Evolutionary conservation across 2,329 filamentous ascomycete species (phyloP).

Genomic region (Ampelomyces quisqualis): DNA sequence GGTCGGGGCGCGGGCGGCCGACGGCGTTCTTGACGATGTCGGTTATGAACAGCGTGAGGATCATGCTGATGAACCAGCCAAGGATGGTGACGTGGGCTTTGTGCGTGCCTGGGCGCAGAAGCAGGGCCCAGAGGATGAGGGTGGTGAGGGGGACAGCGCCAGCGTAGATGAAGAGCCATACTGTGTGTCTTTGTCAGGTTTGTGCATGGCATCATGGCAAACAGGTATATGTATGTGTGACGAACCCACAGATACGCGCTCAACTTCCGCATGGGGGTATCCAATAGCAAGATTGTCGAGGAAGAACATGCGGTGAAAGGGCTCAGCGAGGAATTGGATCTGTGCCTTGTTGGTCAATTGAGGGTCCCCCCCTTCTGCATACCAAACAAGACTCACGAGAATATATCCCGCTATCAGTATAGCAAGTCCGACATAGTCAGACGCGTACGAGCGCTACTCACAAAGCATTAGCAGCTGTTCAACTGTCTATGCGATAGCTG

Average conservation of each 20-base stretch:
- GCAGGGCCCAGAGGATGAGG: conserved; percentile 65
- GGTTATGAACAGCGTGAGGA: conserved; percentile 79
- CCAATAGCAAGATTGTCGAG: conserved; percentile 81
- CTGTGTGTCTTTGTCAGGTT: conserved; percentile 40
- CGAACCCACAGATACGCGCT: conserved; percentile 78
- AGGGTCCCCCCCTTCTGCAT: neutral
- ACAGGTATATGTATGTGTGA: conserved; percentile 23
- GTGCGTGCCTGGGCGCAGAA: conserved; percentile 64
- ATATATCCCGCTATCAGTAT: conserved; percentile 69
- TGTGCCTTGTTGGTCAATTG: conserved; percentile 38
- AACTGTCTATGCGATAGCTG: neutral
- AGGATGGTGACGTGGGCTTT: conserved; percentile 85
- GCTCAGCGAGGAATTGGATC: conserved; percentile 70
- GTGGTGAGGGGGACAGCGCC: conserved; percentile 68
- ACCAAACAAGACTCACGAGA: conserved; percentile 48
- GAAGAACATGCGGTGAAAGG: conserved; percentile 93
- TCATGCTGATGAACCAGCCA: conserved; percentile 70
- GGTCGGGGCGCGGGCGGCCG: conserved; percentile 78
- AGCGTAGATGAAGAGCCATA: conserved; percentile 77
- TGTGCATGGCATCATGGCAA: neutral
- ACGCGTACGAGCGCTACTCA: conserved; percentile 73
- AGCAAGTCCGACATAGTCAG: conserved; percentile 80
- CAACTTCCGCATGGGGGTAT: conserved; percentile 79
- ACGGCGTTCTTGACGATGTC: conserved; percentile 86
- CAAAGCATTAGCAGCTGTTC: neutral